Base-by-base conservation (phyloP, 140 eudicot genomes). In the Anethum foeniculum region DNA sequence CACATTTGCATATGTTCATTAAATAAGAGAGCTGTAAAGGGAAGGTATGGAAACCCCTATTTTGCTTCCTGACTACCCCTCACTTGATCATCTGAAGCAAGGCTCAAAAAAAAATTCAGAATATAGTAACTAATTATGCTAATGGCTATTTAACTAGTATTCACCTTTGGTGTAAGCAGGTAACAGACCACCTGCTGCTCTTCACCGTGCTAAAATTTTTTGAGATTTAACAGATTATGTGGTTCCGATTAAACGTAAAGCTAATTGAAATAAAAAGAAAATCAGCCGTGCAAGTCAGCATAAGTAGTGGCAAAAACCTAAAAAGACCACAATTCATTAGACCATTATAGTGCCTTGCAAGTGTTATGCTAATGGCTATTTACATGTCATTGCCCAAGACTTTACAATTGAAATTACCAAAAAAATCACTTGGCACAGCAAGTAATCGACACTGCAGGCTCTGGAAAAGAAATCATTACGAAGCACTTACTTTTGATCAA, bases 401-500 rank as follows among this genome's bases (percentile, higher is more conserved):
- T 54, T 7, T 54, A 19, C 27, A 54, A 54, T 54, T 54, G 19
- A 19, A 18, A 54, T 54, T 54, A 19, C 14, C 34, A 60, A 60
- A 21, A 12, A 60, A 8, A n/a, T 1, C 69, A 60, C 69, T 23
- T 25, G 71, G 71, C 12, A 12, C 23, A 28, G 18, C 18, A 27
- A 68, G 39, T 68, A 2, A 27, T 12, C n/a, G 4, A 9, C 74
- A 7, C 76, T 18, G 14, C 27, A 32, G 5, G 44, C 32, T 25
- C n/a, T 27, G 19, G 19, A 30, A 75, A 75, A 8, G 8, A 44
- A 1, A 30, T 54, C n/a, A 7, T 54, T 3, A 77, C 7, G 49
- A 74, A 10, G 56, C 68, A 75, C 86, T 82, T 86, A 93, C 98
- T 91, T 93, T 36, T 91, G 98, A 85, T 93, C 98, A 68, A 93